These are phyloP conservation scores for Setomelanomma holmii DNA, from an alignment of 2,329 filamentous ascomycete species.

Conservation along the genomic window DNA sequence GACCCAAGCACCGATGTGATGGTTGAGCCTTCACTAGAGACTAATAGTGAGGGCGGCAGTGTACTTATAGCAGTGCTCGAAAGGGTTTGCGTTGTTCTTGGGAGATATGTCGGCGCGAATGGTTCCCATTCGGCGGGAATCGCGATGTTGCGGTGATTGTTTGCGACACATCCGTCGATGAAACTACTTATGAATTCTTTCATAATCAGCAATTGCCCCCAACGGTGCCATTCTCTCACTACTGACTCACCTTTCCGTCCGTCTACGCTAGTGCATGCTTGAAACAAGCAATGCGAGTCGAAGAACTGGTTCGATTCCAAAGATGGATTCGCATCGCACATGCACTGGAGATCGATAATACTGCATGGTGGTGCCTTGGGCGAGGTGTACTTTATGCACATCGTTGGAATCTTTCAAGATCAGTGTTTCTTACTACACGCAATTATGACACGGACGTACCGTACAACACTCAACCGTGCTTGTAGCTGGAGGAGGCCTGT, in stretches of 20 bases:
- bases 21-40: background rate
- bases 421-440: too few species aligned
- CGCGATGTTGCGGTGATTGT: background rate
- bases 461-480: background rate
- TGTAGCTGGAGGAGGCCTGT: background rate
- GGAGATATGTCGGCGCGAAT: background rate
- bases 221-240: background rate
- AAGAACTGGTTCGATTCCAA: slow-evolving; percentile 10
- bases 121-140: background rate
- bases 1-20: background rate
- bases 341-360: slow-evolving; percentile 4
- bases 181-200: slow-evolving; percentile 13
- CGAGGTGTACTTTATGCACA: background rate
- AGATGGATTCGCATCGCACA: slow-evolving; percentile 1
- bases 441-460: too few species aligned
- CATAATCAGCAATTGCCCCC: slow-evolving; percentile 7
- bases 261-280: slow-evolving; percentile 5
- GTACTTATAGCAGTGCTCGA: background rate
- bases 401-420: slow-evolving; percentile 11
- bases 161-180: background rate
- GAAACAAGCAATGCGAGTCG: slow-evolving; percentile 9
- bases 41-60: background rate
- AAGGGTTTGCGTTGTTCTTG: background rate
- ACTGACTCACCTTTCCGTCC: slow-evolving; percentile 10
- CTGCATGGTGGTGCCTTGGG: background rate